Evolutionary conservation across 2,329 filamentous ascomycete species (phyloP).

Genomic region (Talaromyces sp.): DNA sequence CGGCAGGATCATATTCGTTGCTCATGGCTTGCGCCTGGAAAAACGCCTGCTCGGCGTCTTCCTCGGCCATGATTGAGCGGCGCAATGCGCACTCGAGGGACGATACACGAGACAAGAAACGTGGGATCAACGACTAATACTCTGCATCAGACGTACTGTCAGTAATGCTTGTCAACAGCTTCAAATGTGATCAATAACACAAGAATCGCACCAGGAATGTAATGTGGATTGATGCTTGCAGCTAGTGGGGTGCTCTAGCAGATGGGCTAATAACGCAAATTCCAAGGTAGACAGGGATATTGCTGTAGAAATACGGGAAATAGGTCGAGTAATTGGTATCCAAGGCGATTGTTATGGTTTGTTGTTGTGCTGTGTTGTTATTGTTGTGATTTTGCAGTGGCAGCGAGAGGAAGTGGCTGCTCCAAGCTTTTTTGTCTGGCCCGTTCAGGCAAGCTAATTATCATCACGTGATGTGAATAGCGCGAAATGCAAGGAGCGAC

Average conservation of each 20-base stretch:
- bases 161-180: conserved; percentile 5
- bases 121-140: conserved; percentile 7
- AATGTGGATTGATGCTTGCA: conserved; percentile 18
- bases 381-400: conserved; percentile 1
- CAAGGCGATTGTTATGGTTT: conserved; percentile 11
- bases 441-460: neutral
- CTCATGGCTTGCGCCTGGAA: conserved; percentile 49
- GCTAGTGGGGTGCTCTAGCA: conserved; percentile 14
- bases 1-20: conserved; percentile 42
- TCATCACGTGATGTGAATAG: conserved; percentile 5
- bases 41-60: conserved; percentile 54
- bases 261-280: conserved; percentile 2
- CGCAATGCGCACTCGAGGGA: conserved; percentile 20
- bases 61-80: conserved; percentile 46
- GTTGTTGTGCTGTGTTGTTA: conserved; percentile 11
- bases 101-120: conserved; percentile 20
- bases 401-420: neutral
- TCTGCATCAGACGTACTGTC: neutral
- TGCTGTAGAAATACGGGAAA: conserved; percentile 8
- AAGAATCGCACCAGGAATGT: conserved; percentile 19
- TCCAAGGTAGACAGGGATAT: conserved; percentile 14
- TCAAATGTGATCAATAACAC: conserved; percentile 15
- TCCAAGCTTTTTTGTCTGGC: conserved; percentile 11
- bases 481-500: conserved; percentile 14
- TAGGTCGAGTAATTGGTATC: conserved; percentile 7